These are phyloP conservation scores for Phytophthora syringae DNA, from an alignment of 352 stramenopile species.

Conservation along the genomic window DNA sequence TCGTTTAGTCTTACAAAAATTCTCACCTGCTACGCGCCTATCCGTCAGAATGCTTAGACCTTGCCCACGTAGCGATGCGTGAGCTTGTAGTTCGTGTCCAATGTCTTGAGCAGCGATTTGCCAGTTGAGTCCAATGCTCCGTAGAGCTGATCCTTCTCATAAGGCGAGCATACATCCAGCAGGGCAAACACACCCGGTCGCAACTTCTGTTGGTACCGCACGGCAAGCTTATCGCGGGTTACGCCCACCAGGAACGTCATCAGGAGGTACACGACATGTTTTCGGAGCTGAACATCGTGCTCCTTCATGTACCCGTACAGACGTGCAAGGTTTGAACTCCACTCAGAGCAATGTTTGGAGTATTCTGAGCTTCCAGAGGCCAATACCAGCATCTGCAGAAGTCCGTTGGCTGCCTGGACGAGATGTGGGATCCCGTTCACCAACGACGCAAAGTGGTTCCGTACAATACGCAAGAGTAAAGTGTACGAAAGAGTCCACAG, in stretches of 20 bases:
- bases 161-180: slow-evolving; percentile 84
- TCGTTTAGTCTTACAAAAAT: slow-evolving; percentile 36
- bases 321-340: slow-evolving; percentile 85
- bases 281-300: slow-evolving; percentile 77
- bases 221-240: slow-evolving; percentile 62
- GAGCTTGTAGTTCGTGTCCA: slow-evolving; percentile 89
- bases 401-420: slow-evolving; percentile 66
- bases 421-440: slow-evolving; percentile 72
- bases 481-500: slow-evolving; percentile 84
- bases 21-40: slow-evolving; percentile 19
- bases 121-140: slow-evolving; percentile 78
- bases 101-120: slow-evolving; percentile 86
- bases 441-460: slow-evolving; percentile 77
- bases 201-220: slow-evolving; percentile 71
- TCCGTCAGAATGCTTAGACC: slow-evolving; percentile 52
- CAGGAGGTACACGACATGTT: slow-evolving; percentile 87
- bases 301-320: slow-evolving; percentile 90
- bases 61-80: slow-evolving; percentile 88
- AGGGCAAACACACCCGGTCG: slow-evolving; percentile 79
- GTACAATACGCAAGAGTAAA: slow-evolving; percentile 76
- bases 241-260: slow-evolving; percentile 71
- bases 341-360: slow-evolving; percentile 49
- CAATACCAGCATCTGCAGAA: slow-evolving; percentile 74
- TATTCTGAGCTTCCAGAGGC: slow-evolving; percentile 22
- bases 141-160: slow-evolving; percentile 89